Base-by-base conservation (phyloP, 108 stramenopile species). In the Fragilaria crotonensis region DNA sequence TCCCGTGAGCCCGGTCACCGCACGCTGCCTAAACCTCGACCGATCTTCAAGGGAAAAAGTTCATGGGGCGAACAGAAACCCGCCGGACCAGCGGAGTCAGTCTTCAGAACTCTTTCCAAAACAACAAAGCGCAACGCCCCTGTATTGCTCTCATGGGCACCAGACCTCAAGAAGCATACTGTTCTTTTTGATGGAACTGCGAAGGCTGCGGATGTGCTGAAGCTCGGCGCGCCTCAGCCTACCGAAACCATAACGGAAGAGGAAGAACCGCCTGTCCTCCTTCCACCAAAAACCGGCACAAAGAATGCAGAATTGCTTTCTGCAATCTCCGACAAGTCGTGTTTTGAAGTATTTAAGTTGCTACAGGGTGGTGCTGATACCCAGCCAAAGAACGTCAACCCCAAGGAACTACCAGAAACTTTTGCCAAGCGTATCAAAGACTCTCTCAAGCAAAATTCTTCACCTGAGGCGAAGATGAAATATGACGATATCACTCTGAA, bases 131-230 rank as follows among this genome's bases (percentile, higher is more conserved):
- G 36, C 7, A 41, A 14, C 14, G 14, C 7, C 11, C 36, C 36
- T 41, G 36, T 41, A 11, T 41, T 41, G 36, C 7, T 41, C 14
- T 11, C 7, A 14, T 41, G 36, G 36, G 36, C 36, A 74, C 25
- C 66, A 66, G 2, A 74, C 63, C 28, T 62, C 71, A 5, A 69
- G 62, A 4, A n/a, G n/a, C n/a, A n/a, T n/a, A 41, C 36, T 41
- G 14, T 14, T 41, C 11, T 41, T 7, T 41, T 41, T 41, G 36
- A 41, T 14, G 14, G 14, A 41, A 11, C 36, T 14, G 7, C 14
- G 14, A 41, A 41, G 7, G 36, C 36, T 41, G 14, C 11, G 11
- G 36, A 41, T 7, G 7, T 14, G 7, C 36, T 41, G 36, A 41
- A 41, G 14, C 14, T 41, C 14, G 11, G 36, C 36, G 14, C 36